phyloP scores from a whole-genome alignment of 2,329 filamentous ascomycete genomes.

The Aquanectria penicillioides region DNA sequence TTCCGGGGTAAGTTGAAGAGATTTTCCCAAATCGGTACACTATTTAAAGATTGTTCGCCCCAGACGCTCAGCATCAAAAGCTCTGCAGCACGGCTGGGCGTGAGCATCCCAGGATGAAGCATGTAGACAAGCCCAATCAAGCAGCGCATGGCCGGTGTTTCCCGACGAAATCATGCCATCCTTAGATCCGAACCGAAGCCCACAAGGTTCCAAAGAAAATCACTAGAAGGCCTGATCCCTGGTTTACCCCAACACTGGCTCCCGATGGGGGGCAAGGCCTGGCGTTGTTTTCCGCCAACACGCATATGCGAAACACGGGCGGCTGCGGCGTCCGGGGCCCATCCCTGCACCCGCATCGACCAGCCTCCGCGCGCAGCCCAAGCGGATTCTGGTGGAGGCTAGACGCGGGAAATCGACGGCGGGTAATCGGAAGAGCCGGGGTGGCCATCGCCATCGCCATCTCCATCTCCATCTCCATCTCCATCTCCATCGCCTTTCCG shows the following conservation, averaged over 20 bases:
- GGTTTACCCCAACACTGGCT: not conserved
- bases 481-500: slow-evolving; percentile 18
- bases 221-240: slow-evolving; percentile 9
- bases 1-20: slow-evolving; percentile 28
- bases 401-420: slow-evolving; percentile 21
- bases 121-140: slow-evolving; percentile 24
- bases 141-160: slow-evolving; percentile 34
- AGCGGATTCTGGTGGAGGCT: too few relatives aligned
- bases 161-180: slow-evolving; percentile 43
- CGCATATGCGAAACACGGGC: slow-evolving; percentile 33
- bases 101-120: slow-evolving; percentile 27
- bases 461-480: slow-evolving; percentile 3
- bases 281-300: slow-evolving; percentile 16
- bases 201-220: slow-evolving; percentile 8
- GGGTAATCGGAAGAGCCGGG: slow-evolving; percentile 24
- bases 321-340: slow-evolving; percentile 19
- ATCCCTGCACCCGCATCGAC: slow-evolving; percentile 24
- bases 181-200: slow-evolving; percentile 31
- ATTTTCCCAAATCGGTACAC: slow-evolving; percentile 26
- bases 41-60: slow-evolving; percentile 24
- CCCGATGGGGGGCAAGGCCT: not conserved
- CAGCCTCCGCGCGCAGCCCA: slow-evolving; percentile 21
- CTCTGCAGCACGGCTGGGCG: slow-evolving; percentile 13
- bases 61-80: slow-evolving; percentile 16
- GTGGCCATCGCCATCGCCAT: slow-evolving; percentile 17